phyloP scores from a whole-genome alignment of 176 grass and related monocot genomes.

The Chloris gayana region DNA sequence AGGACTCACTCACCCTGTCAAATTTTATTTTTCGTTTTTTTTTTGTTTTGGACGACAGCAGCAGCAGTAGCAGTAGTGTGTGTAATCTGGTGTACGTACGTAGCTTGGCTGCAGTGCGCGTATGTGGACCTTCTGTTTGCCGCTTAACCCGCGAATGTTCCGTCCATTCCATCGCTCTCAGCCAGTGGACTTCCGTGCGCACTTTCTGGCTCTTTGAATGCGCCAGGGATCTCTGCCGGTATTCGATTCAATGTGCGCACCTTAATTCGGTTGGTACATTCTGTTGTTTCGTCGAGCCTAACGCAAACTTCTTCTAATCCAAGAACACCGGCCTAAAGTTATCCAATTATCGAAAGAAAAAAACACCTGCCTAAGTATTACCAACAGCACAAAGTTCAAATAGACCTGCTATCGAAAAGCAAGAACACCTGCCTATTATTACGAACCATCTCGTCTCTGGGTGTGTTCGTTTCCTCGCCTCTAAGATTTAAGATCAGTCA shows the following conservation, averaged over 20 bases:
- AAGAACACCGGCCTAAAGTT: too few species aligned
- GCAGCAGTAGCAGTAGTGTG: not conserved
- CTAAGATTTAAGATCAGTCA: too few species aligned
- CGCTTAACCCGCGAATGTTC: slow-evolving; percentile 19
- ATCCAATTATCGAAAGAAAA: too few species aligned
- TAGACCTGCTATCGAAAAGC: too few species aligned
- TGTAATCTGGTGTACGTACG: not conserved
- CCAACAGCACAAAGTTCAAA: too few species aligned
- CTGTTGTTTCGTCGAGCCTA: too few species aligned
- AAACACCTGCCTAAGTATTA: too few species aligned
- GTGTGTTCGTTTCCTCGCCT: too few species aligned
- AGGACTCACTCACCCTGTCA: not conserved
- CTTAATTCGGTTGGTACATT: not conserved
- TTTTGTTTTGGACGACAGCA: not conserved
- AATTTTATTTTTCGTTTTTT: not conserved
- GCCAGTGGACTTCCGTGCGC: not conserved
- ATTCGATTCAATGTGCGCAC: not conserved
- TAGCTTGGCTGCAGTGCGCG: not conserved
- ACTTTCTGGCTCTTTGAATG: not conserved
- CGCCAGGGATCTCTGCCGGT: not conserved
- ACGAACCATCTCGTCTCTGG: too few species aligned
- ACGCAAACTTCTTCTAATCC: too few species aligned
- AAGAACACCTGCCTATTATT: too few species aligned
- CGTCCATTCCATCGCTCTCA: slow-evolving; percentile 4
- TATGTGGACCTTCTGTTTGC: slow-evolving; percentile 27